Evolutionary conservation across 192 early-diverging fungal genomes (phyloP).

Genomic region (Coemansia asiatica): DNA sequence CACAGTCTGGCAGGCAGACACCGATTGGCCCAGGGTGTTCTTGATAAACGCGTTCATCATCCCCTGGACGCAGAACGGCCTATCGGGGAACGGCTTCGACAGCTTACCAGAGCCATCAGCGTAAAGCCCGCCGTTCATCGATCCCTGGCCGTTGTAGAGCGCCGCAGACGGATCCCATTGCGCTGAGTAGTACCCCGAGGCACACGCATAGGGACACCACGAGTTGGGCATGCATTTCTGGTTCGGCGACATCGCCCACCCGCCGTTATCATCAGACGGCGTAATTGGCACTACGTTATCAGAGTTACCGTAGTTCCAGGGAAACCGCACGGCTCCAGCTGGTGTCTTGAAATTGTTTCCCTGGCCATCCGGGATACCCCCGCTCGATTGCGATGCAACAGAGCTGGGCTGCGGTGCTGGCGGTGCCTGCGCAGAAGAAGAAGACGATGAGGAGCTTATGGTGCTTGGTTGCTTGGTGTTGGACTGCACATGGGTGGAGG

Average conservation of each 20-base stretch:
- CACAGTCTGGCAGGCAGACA: constrained; percentile 53
- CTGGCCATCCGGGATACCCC: constrained; percentile 40
- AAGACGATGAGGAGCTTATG: not conserved
- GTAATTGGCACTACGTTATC: constrained; percentile 50
- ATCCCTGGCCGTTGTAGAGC: constrained; percentile 35
- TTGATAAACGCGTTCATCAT: constrained; percentile 38
- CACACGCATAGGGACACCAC: constrained; percentile 54
- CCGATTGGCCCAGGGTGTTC: constrained; percentile 40
- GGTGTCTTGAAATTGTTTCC: constrained; percentile 44
- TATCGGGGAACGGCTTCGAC: constrained; percentile 31
- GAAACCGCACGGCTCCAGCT: constrained; percentile 37
- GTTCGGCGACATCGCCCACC: constrained; percentile 56
- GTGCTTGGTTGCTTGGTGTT: constrained; percentile 2
- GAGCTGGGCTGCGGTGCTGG: constrained; percentile 6
- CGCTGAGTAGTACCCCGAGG: constrained; percentile 47
- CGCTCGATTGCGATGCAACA: not conserved
- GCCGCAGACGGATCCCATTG: constrained; percentile 41
- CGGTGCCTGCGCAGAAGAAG: not conserved
- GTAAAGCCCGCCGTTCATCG: constrained; percentile 53
- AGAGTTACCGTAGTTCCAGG: constrained; percentile 45
- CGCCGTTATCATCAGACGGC: constrained; percentile 27
- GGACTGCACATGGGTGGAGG: not conserved
- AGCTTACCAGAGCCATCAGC: constrained; percentile 30
- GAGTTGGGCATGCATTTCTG: constrained; percentile 32
- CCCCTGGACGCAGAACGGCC: constrained; percentile 37